Evolutionary conservation across 2,329 filamentous ascomycete genomes (phyloP).

Genomic region (Claviceps purpurea): DNA sequence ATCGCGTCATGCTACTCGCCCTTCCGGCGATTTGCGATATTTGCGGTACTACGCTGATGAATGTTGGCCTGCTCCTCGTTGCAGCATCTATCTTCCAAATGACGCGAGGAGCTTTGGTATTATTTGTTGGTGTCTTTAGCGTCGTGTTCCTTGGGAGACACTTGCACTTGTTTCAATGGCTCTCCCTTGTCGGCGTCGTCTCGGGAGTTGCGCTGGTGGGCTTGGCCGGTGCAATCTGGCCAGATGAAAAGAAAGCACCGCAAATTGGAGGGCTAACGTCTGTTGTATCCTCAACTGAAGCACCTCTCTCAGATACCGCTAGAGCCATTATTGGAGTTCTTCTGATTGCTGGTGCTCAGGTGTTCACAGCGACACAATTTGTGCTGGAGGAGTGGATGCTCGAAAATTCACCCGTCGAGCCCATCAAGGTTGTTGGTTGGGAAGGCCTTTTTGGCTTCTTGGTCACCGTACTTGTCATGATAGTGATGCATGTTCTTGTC

Average conservation of each 20-base stretch:
- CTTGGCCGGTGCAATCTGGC: slow-evolving; percentile 71
- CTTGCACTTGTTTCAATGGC: slow-evolving; percentile 83
- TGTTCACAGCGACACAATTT: slow-evolving; percentile 95
- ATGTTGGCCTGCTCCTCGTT: slow-evolving; percentile 84
- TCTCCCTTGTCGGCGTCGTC: slow-evolving; percentile 75
- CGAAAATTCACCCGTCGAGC: slow-evolving; percentile 50
- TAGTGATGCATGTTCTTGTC: slow-evolving; percentile 63
- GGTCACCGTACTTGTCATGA: slow-evolving; percentile 66
- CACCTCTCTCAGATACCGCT: slow-evolving; percentile 22
- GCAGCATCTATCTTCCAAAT: slow-evolving; percentile 97
- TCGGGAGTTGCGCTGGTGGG: slow-evolving; percentile 81
- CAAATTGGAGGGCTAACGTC: slow-evolving; percentile 16
- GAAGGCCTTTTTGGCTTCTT: slow-evolving; percentile 84
- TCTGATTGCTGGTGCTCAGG: slow-evolving; percentile 84
- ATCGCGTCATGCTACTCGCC: slow-evolving; percentile 60
- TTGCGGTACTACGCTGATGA: slow-evolving; percentile 92
- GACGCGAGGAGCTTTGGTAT: slow-evolving; percentile 85
- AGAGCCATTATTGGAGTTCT: slow-evolving; percentile 67
- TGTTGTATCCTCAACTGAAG: slow-evolving; percentile 24
- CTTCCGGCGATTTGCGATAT: slow-evolving; percentile 90
- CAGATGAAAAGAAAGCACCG: slow-evolving; percentile 43
- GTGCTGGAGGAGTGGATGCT: slow-evolving; percentile 92
- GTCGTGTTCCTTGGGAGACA: slow-evolving; percentile 76
- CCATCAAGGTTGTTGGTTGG: slow-evolving; percentile 87
- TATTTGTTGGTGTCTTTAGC: slow-evolving; percentile 93